Evolutionary conservation across 805 yeast genomes (phyloP).

Genomic region (Ogataea thermomethanolica): DNA sequence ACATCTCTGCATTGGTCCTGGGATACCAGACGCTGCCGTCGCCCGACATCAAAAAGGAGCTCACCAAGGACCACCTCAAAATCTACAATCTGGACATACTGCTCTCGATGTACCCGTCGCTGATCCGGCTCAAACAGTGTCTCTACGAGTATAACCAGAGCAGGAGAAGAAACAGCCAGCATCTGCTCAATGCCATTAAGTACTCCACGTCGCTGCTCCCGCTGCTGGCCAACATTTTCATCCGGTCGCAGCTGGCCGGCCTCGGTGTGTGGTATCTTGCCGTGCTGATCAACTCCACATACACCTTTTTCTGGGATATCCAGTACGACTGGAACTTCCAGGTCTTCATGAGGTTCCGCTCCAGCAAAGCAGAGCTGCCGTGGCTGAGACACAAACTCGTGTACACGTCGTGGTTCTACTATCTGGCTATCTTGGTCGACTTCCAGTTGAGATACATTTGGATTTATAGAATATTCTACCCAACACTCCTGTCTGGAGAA

Average conservation of each 20-base stretch:
- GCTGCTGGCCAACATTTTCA: conserved; percentile 36
- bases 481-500: conserved; percentile 14
- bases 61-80: conserved; percentile 30
- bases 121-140: conserved; percentile 83
- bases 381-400: conserved; percentile 31
- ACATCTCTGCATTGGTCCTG: conserved; percentile 43
- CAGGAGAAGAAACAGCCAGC: conserved; percentile 43
- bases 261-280: conserved; percentile 43
- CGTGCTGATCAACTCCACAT: conserved; percentile 62
- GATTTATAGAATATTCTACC: conserved; percentile 48
- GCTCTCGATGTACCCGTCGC: conserved; percentile 50
- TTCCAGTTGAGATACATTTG: conserved; percentile 70
- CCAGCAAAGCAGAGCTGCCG: conserved; percentile 15
- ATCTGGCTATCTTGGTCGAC: conserved; percentile 56
- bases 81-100: conserved; percentile 31
- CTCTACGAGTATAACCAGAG: conserved; percentile 58
- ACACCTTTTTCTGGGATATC: conserved; percentile 87
- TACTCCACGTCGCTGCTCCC: conserved; percentile 64
- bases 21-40: conserved; percentile 36
- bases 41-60: conserved; percentile 21
- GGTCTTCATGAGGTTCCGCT: conserved; percentile 39
- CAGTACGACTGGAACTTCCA: conserved; percentile 83
- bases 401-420: conserved; percentile 43
- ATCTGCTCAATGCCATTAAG: conserved; percentile 70
- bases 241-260: conserved; percentile 26